Evolutionary conservation across 371 early-diverging fungal genomes (phyloP), one percentile per base, ranked within the genome.

Genomic region (Apophysomyces sp.): DNA sequence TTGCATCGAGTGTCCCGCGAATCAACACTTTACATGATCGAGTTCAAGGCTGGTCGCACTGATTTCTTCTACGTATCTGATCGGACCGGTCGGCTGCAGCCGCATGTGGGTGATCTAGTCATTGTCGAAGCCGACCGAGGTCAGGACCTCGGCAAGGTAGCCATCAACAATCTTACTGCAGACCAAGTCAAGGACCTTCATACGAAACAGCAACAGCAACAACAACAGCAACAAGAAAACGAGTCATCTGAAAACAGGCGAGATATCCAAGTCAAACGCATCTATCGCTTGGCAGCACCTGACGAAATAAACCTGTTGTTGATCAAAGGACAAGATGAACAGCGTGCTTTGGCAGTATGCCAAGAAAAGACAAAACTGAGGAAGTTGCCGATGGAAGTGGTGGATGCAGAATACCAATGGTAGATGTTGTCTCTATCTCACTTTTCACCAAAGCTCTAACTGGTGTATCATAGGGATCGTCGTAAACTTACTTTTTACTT

Each of bases 121-220:
- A 94, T 98, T 61, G 97, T 97, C 0, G 98, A 98, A 74, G 98
- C 96, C 3, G 98, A 98, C 71, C 92, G 98, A 53, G 98, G 98
- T 49, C 93, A 94, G 61, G 98, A 97, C 69, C 77, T 98, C 18
- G 98, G 98, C 28, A 90, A 93, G 60, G 88, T 97, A 51, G 87
- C 87, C 12, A 83, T 86, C 52, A 89, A 91, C 66, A 41, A 57
- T 27, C 56, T 71, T 39, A 53, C 52, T 13, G 16, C 34, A 21
- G 66, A 69, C 4, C 61, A 69, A 37, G 57, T 69, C 44, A 32
- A 53, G 26, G 32, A 54, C 2, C 36, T 53, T 39, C 31, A 55
- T 16, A 21, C 32, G 0, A 61, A 64, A 36, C 34, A 57, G 18
- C 69, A 65, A 31, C 65, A 65, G 37, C 61, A 60, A 27, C 62